Base-by-base conservation (phyloP, 148 eudicot species). In the Chenopodium formosanum region DNA sequence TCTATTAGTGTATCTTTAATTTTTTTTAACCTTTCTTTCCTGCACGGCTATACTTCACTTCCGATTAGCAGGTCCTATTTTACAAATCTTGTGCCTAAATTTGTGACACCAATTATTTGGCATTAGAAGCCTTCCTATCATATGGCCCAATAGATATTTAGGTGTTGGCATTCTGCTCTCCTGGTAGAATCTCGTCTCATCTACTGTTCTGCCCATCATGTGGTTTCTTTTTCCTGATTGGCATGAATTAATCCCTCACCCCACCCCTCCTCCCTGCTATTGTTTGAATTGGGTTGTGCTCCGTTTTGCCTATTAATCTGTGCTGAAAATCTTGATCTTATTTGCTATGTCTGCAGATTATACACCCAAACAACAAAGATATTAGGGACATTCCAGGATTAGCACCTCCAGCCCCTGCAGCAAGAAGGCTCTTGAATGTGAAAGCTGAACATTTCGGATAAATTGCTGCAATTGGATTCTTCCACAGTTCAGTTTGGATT, bases 351-450 rank as follows among this genome's bases (percentile, higher is more conserved):
- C 44, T 74, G 58, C 77, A 95, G 98, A 91, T 93, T 85, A 94
- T 93, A 87, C 79, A 95, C 79, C 98, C 98, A 67, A 81, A 86
- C 89, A 95, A 95, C 88, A 93, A 91, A 88, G 82, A 86, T 84
- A 95, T 95, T 52, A 87, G 87, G 85, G 98, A 95, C 86, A 92
- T 95, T 78, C 98, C 98, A 1, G 98, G 98, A 79, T 81, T 95
- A 86, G 98, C 96, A 67, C 98, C 98, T 75, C 98, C 98, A 19
- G 98, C 94, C n/a, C 93, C 94, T 29, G 80, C 94, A 7, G 20
- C 90, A 6, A 89, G 97, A 84, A 93, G 96, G 82, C 87, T 95
- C 40, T 80, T 95, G 83, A 89, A 87, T 82, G 85, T 84, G 68
- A 87, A 80, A 79, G 66, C 85, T 75, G 46, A 82, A 73, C 82